Base-by-base conservation (phyloP, 208 protist species). In the Tetramitus jugosus region DNA sequence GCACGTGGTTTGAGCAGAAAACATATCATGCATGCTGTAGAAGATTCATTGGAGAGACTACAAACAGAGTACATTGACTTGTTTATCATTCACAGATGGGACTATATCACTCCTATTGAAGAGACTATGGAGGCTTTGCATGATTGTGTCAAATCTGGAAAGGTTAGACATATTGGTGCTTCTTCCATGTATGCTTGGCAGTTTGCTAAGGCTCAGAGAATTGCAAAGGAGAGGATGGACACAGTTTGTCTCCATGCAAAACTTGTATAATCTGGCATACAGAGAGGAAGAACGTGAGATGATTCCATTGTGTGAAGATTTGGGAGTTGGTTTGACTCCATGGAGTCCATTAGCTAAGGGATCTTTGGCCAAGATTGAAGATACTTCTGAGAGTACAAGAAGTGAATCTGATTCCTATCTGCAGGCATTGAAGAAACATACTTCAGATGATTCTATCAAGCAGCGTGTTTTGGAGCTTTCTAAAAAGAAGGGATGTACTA, bases 81-180 rank as follows among this genome's bases (percentile, higher is more conserved):
- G 39, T 71, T 49, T 49, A 42, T 49, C 35, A 71, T 71, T 71
- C 65, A 71, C 17, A 17, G 65, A 13, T 71, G 65, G 65, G 65
- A 71, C 17, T 17, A 46, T 31, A 33, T 49, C 10, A 71, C 65
- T 35, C 65, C 65, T 20, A 71, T 71, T 49, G 65, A n/a, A n/a
- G n/a, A n/a, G n/a, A n/a, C n/a, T n/a, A n/a, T n/a, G n/a, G n/a
- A n/a, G n/a, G n/a, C n/a, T 49, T 49, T 71, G 3, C 35, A 71
- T 71, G 65, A 71, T 49, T 33, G 43, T 4, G 65, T 71, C 0
- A 71, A 49, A 49, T 46, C 65, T 31, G 65, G 65, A 20, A 71
- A 71, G 17, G 65, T 71, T 14, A 46, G 65, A 49, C 49, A 71
- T 31, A 71, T 71, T 71, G 65, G 65, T 35, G 65, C 65, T 13